These are phyloP conservation scores for Magnusiomyces paraingens DNA, from an alignment of 1,139 yeast species.

Conservation along the genomic window DNA sequence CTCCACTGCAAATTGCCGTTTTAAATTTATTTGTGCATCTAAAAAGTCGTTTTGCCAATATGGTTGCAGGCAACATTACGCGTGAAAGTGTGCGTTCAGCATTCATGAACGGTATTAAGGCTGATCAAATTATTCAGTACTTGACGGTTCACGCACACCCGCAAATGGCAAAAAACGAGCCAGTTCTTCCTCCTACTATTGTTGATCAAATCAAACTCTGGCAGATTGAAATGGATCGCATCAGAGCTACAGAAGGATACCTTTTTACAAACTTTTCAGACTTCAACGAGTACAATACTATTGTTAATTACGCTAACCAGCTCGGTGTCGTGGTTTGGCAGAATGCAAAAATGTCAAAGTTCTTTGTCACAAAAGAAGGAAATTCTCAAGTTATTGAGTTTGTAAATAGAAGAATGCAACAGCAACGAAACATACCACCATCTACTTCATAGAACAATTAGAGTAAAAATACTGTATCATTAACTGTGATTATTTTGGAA, in stretches of 20 bases:
- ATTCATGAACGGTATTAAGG: constrained; percentile 79
- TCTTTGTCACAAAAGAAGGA: constrained; percentile 84
- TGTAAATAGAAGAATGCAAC: constrained; percentile 53
- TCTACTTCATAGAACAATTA: neutral
- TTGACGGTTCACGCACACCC: constrained; percentile 91
- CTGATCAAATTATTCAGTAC: constrained; percentile 88
- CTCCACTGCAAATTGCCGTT: constrained; percentile 93
- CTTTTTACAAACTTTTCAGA: constrained; percentile 78
- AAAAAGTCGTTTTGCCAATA: constrained; percentile 76
- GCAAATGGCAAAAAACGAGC: constrained; percentile 54
- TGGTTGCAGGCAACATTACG: constrained; percentile 90
- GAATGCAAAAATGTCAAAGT: constrained; percentile 57
- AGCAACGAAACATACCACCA: constrained; percentile 3
- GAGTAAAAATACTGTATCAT: neutral
- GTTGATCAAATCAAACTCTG: constrained; percentile 91
- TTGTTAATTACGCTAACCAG: constrained; percentile 77
- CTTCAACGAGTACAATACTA: constrained; percentile 66
- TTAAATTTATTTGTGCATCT: constrained; percentile 80
- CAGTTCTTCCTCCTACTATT: constrained; percentile 83
- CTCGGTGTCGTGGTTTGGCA: constrained; percentile 87
- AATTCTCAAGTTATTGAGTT: constrained; percentile 79
- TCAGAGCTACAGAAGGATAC: constrained; percentile 81
- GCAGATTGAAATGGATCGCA: constrained; percentile 94
- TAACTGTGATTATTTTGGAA: too few relatives aligned
- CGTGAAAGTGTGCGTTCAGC: constrained; percentile 88